Evolutionary conservation across 2,329 filamentous ascomycete genomes (phyloP), one percentile per base, ranked within the genome.

Genomic region (Colletotrichum eleusines): DNA sequence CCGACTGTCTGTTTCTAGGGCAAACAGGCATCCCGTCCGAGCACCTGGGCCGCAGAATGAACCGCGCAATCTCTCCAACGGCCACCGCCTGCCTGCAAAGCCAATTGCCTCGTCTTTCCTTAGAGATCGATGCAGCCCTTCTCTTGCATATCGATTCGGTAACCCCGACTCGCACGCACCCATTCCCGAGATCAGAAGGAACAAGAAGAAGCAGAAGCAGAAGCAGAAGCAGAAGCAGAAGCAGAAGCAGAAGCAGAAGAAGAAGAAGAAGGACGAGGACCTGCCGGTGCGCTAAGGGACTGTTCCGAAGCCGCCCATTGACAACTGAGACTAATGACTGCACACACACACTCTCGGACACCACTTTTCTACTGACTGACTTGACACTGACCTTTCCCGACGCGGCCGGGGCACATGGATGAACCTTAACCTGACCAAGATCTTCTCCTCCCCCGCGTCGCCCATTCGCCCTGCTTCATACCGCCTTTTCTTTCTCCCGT

Each of bases 341-440:
- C 48, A 54, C 51, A 26, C 61, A 33, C 48, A 54, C 51, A 26
- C 61, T 26, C 64, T 54, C 44, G 46, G 54, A 66, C 54, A 66
- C 38, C 48, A 54, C 35, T 7, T 44, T 16, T 20, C 48, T 23
- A 57, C 26, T 64, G 38, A 62, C 54, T 58, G 60, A 54, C 55
- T 59, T 62, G 58, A 71, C 69, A 71, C 54, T 71, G 69, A 71
- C 69, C 69, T 71, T 68, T 71, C 69, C 69, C 68, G 64, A 71
- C 69, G 64, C 64, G 69, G 69, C 58, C 53, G 64, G 62, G 59
- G 64, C 69, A 58, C 69, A 71, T 69, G 64, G 28, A 68, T 46
- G 69, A 71, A 71, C 69, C 57, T 50, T 68, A 71, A 57, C 68
- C 62, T 33, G 35, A 62, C 68, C 63, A 67, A 67, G 42, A 67